phyloP scores from a whole-genome alignment of 371 early-diverging fungal species.

The Mucor lusitanicus region DNA sequence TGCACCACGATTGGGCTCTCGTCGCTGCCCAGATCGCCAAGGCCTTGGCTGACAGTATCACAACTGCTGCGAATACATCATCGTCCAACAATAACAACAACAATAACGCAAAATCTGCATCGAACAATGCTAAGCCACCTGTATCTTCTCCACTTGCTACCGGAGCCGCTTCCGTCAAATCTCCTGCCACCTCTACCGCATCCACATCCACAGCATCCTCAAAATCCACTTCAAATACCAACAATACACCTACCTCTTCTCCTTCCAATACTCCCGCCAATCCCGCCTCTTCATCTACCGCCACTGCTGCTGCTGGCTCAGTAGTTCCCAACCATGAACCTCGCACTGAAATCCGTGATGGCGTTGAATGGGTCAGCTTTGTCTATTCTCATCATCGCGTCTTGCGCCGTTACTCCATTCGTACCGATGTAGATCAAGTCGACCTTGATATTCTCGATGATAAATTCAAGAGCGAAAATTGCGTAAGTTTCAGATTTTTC shows the following conservation, averaged over 20 bases:
- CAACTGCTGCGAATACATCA: slow-evolving; percentile 8
- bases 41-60: slow-evolving; percentile 22
- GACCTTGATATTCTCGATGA: slow-evolving; percentile 28
- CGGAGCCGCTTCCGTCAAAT: slow-evolving; percentile 7
- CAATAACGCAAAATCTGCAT: slow-evolving; percentile 1
- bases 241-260: not conserved
- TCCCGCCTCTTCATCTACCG: not conserved
- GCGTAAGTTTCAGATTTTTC: slow-evolving; percentile 23
- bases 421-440: slow-evolving; percentile 77
- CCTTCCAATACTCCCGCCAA: not conserved
- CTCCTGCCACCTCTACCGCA: not conserved
- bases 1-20: slow-evolving; percentile 28
- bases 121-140: slow-evolving; percentile 13
- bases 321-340: slow-evolving; percentile 30
- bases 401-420: slow-evolving; percentile 65
- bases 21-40: slow-evolving; percentile 34
- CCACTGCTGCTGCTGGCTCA: slow-evolving; percentile 1
- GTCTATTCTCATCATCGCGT: slow-evolving; percentile 61
- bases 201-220: not conserved
- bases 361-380: slow-evolving; percentile 66
- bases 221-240: not conserved
- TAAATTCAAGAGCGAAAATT: slow-evolving; percentile 33
- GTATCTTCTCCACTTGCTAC: not conserved
- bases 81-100: not conserved
- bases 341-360: slow-evolving; percentile 38